Evolutionary conservation across 192 early-diverging fungal species (phyloP).

Genomic region (Coemansia sp.): DNA sequence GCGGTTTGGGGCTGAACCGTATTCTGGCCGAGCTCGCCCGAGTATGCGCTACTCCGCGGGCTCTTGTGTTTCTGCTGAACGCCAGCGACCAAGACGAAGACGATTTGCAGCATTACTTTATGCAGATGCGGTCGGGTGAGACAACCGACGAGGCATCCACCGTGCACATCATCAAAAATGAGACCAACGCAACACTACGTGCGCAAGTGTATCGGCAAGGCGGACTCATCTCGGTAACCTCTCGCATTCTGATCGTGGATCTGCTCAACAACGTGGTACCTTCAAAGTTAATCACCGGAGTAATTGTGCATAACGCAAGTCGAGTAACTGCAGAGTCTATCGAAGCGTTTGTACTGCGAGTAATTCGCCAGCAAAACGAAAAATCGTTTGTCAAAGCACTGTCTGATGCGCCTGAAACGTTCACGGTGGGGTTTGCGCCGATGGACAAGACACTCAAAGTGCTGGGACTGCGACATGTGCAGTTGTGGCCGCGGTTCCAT

Average conservation of each 20-base stretch:
- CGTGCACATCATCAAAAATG: conserved; percentile 19
- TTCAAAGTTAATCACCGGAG: conserved; percentile 71
- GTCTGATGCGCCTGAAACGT: conserved; percentile 80
- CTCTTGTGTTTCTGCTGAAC: conserved; percentile 80
- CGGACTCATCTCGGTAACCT: conserved; percentile 83
- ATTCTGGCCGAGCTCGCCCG: conserved; percentile 72
- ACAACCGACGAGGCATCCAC: conserved; percentile 18
- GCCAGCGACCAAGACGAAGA: conserved; percentile 61
- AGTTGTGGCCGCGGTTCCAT: conserved; percentile 79
- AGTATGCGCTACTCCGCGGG: conserved; percentile 64
- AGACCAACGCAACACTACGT: conserved; percentile 33
- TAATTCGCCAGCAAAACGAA: conserved; percentile 77
- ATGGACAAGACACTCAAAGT: conserved; percentile 82
- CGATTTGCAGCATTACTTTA: conserved; percentile 55
- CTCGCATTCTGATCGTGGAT: conserved; percentile 88
- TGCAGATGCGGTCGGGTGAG: conserved; percentile 51
- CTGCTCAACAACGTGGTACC: conserved; percentile 80
- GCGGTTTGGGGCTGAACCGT: conserved; percentile 72
- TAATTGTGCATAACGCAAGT: conserved; percentile 85
- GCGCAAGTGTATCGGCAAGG: conserved; percentile 72
- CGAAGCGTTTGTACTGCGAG: conserved; percentile 85
- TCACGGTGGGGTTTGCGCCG: conserved; percentile 80
- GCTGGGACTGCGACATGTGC: conserved; percentile 76
- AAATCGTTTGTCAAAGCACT: conserved; percentile 92
- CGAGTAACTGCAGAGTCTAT: conserved; percentile 74